These are phyloP conservation scores for Phylloporus rhodoxanthus DNA, from an alignment of 768 basidiomycete species.

Conservation along the genomic window DNA sequence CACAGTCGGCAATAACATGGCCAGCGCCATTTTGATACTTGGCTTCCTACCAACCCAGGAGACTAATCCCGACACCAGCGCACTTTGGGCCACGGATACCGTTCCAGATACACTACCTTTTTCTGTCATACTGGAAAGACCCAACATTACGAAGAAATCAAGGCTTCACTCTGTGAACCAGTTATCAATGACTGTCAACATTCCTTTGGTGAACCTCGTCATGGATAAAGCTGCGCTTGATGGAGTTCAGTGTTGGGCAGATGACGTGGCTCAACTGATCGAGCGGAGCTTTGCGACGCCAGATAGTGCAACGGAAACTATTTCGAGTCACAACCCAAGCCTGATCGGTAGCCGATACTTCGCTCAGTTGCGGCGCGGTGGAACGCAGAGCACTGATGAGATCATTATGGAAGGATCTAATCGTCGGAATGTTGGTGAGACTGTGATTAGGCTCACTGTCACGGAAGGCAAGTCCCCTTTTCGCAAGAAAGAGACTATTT, in stretches of 20 bases:
- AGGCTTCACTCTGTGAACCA: slow-evolving; percentile 2
- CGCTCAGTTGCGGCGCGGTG: slow-evolving; percentile 33
- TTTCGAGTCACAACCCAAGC: slow-evolving; percentile 50
- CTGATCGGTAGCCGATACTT: slow-evolving; percentile 81
- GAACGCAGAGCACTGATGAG: slow-evolving; percentile 40
- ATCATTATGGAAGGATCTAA: slow-evolving; percentile 29
- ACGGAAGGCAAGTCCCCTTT: slow-evolving; percentile 34
- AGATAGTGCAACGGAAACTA: slow-evolving; percentile 25
- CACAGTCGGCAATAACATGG: slow-evolving; percentile 32
- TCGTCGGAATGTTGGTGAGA: slow-evolving; percentile 32
- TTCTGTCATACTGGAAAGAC: slow-evolving; percentile 18
- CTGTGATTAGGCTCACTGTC: slow-evolving; percentile 44
- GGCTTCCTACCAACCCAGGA: slow-evolving; percentile 36
- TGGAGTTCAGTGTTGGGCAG: slow-evolving; percentile 79
- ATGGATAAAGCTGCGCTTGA: slow-evolving; percentile 66
- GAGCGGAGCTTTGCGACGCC: slow-evolving; percentile 36
- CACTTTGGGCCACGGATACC: slow-evolving; percentile 24
- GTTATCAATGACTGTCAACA: slow-evolving; percentile 24
- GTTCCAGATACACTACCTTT: slow-evolving; percentile 14
- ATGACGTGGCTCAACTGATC: slow-evolving; percentile 73
- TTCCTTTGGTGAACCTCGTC: slow-evolving; percentile 61
- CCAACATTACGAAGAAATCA: background rate
- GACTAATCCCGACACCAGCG: slow-evolving; percentile 11
- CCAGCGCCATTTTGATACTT: slow-evolving; percentile 45
- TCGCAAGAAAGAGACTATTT: background rate